Evolutionary conservation across 257 asterid species (phyloP).

Genomic region (Sherardia arvensis): DNA sequence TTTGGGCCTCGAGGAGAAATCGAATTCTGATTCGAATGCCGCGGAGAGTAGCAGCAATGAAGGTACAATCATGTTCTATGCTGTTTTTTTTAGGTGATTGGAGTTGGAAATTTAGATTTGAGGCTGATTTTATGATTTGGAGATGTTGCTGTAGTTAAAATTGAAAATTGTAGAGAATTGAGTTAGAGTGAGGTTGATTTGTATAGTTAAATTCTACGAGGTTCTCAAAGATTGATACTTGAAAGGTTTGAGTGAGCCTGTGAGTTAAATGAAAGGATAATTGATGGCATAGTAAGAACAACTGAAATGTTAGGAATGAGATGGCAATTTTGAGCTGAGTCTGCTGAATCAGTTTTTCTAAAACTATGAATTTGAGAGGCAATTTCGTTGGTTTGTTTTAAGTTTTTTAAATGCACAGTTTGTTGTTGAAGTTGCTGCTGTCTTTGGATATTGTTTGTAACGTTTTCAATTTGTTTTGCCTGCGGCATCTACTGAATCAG

Average conservation of each 20-base stretch:
- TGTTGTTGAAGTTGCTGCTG: background rate
- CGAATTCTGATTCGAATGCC: conserved; percentile 34
- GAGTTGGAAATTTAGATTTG: background rate
- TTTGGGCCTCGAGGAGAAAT: conserved; percentile 82
- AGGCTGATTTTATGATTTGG: background rate
- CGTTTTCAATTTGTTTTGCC: conserved; percentile 5
- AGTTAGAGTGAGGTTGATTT: too few species aligned
- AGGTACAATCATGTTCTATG: conserved; percentile 28
- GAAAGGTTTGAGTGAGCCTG: background rate
- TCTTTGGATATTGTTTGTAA: conserved; percentile 1
- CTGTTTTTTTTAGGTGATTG: background rate
- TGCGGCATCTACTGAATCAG: conserved; percentile 24
- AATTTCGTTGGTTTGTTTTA: too few species aligned
- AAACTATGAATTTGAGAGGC: background rate
- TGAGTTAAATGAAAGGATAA: background rate
- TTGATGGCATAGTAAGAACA: too few species aligned
- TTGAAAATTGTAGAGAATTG: background rate
- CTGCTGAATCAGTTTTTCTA: background rate
- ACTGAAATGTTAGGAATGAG: background rate
- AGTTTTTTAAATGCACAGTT: background rate
- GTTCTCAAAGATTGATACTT: background rate
- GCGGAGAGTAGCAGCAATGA: conserved; percentile 34
- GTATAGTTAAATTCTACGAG: too few species aligned
- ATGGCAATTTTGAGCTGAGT: conserved; percentile 1
- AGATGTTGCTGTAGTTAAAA: background rate